Evolutionary conservation across 805 yeast genomes (phyloP), one percentile per base, ranked within the genome.

Genomic region (Yarrowia yakushimensis): DNA sequence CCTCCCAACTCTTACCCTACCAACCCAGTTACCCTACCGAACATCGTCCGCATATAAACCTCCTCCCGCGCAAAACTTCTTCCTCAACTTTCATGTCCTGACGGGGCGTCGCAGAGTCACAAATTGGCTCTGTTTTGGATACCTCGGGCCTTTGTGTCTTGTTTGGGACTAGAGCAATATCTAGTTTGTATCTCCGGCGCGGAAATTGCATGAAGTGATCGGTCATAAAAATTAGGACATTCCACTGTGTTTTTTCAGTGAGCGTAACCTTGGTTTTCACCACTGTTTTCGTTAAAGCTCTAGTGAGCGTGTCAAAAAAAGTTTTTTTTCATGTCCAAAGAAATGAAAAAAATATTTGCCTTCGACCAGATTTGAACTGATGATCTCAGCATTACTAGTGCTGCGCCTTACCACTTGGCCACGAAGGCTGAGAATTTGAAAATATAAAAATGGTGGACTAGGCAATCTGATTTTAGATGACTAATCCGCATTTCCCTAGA

Each of bases 371-470:
- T 45, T 45, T 45, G 52, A 45, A 45, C 52, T 45, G 52, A 45
- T 30, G 52, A 45, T 45, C 52, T 45, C 52, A n/a, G 52, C 52
- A 45, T 45, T 45, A 45, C 52, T 45, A 45, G 52, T 45, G 52
- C 52, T n/a, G 52, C 52, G 52, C 52, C 52, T 45, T 45, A 45
- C 52, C 52, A 45, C 52, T 45, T 45, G 52, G 52, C 52, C 52
- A 45, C 52, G 52, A 45, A 45, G 52, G 52, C 52, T 4, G 41
- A n/a, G n/a, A n/a, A n/a, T n/a, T n/a, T n/a, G n/a, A n/a, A n/a
- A n/a, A n/a, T n/a, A n/a, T n/a, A n/a, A n/a, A n/a, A n/a, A n/a
- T n/a, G n/a, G 27, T 25, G 36, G 13, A 30, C 31, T 30, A 7
- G 12, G 4, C 5, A 30, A 30, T 7, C 13, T 30, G 31, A 30